phyloP scores from a whole-genome alignment of 2,329 filamentous ascomycete species.

The Phaeosphaeria sp. region DNA sequence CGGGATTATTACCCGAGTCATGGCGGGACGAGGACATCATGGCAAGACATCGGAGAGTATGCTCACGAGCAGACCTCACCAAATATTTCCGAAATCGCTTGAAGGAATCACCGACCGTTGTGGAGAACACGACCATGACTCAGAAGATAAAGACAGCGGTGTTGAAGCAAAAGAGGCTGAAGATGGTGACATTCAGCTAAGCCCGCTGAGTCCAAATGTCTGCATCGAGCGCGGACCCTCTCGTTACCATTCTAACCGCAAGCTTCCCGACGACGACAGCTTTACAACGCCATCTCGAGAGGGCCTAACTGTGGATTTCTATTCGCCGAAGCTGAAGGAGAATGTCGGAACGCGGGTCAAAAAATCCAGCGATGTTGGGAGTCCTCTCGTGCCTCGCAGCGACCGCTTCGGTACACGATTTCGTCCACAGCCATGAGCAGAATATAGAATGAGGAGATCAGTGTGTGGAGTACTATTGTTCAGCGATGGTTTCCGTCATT shows the following conservation, averaged over 20 bases:
- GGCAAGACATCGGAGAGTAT: not conserved
- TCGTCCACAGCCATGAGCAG: constrained; percentile 9
- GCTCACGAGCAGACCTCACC: not conserved
- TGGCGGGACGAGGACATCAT: not conserved
- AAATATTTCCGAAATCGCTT: not conserved
- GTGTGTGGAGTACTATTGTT: not conserved
- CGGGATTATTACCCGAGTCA: not conserved
- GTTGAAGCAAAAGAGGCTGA: not conserved
- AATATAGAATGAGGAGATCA: not conserved
- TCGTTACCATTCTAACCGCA: constrained; percentile 16
- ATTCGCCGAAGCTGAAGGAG: constrained; percentile 3
- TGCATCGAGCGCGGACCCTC: constrained; percentile 38
- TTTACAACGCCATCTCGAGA: constrained; percentile 3
- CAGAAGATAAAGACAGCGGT: not conserved
- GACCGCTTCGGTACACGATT: constrained; percentile 14
- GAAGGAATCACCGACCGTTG: not conserved
- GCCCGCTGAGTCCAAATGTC: constrained; percentile 38
- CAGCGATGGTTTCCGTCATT: not conserved
- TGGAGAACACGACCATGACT: not conserved
- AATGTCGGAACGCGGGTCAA: not conserved
- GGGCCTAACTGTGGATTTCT: not conserved
- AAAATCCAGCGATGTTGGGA: not conserved
- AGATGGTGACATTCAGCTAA: constrained; percentile 20
- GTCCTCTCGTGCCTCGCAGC: constrained; percentile 7
- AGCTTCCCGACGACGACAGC: not conserved